Conservation (phyloP, 108 stramenopile genomes). For the Discostella stelligeroides region DNA sequence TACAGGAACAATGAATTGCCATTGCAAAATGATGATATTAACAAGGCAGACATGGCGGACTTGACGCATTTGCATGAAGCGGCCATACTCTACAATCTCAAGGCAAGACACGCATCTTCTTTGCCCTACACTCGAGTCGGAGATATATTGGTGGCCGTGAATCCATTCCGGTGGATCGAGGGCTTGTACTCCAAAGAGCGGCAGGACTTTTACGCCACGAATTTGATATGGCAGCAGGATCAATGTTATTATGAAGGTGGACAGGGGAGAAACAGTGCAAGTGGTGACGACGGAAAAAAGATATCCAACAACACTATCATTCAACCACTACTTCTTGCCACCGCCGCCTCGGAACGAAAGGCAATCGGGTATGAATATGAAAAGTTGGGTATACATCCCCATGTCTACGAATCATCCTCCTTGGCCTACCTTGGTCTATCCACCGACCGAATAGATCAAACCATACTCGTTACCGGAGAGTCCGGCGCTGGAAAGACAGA, state of each 20-base stretch:
- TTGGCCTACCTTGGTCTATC: constrained; percentile 74
- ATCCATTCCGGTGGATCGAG: constrained; percentile 90
- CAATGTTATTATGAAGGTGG: constrained; percentile 17
- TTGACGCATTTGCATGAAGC: constrained; percentile 94
- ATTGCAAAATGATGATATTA: constrained; percentile 63
- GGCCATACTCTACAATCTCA: constrained; percentile 93
- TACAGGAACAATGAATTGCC: constrained; percentile 66
- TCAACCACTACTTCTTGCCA: constrained; percentile 15
- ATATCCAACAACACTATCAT: background rate
- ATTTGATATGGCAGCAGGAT: constrained; percentile 78
- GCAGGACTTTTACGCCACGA: constrained; percentile 63
- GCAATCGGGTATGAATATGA: constrained; percentile 62
- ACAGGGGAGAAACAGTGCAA: background rate
- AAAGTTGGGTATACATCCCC: constrained; percentile 66
- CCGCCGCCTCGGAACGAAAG: constrained; percentile 45
- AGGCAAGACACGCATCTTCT: constrained; percentile 63
- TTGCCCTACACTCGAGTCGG: constrained; percentile 91
- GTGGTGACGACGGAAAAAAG: background rate
- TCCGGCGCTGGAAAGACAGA: constrained; percentile 93
- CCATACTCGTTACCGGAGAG: constrained; percentile 86
- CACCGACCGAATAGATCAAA: constrained; percentile 59
- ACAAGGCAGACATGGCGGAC: constrained; percentile 87
- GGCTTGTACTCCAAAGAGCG: constrained; percentile 68
- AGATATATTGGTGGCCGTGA: constrained; percentile 91
- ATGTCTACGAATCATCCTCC: constrained; percentile 78